Conservation (phyloP, 208 protist species). For the Angomonas ambiguus region DNA sequence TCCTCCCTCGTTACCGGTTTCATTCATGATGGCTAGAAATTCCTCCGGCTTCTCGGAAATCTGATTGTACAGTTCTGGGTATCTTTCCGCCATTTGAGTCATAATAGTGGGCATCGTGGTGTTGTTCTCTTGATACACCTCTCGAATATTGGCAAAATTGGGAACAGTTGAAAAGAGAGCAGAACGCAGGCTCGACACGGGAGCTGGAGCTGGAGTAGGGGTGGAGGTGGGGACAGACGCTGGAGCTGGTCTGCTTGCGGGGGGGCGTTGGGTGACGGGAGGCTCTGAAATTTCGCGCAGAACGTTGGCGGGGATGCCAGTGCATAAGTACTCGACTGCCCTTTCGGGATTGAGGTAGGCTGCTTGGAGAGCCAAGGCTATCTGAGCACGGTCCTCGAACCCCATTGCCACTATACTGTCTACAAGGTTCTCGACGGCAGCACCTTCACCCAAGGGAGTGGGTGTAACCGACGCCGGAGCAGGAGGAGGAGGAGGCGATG, state of each 20-base stretch:
- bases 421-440: conserved; percentile 52
- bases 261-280: conserved; percentile 5
- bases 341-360: conserved; percentile 86
- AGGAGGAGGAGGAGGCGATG: conserved; percentile 3
- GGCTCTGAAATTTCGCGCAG: conserved; percentile 27
- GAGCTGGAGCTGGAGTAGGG: neutral
- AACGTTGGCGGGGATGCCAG: conserved; percentile 58
- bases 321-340: conserved; percentile 84
- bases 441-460: too few species aligned
- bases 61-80: conserved; percentile 60
- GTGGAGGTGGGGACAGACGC: neutral
- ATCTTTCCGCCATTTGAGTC: conserved; percentile 58
- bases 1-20: conserved; percentile 7
- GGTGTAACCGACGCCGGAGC: neutral
- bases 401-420: conserved; percentile 82
- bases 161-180: conserved; percentile 53
- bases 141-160: conserved; percentile 68
- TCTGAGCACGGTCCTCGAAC: conserved; percentile 73
- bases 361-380: conserved; percentile 70
- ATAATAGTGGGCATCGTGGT: conserved; percentile 50
- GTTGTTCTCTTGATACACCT: conserved; percentile 54
- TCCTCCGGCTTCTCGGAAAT: conserved; percentile 60
- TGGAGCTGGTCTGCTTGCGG: conserved; percentile 1
- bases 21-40: conserved; percentile 70
- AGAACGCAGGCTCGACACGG: conserved; percentile 24